These are phyloP conservation scores for Phialophora expanda DNA, from an alignment of 2,329 filamentous ascomycete genomes.

Conservation along the genomic window DNA sequence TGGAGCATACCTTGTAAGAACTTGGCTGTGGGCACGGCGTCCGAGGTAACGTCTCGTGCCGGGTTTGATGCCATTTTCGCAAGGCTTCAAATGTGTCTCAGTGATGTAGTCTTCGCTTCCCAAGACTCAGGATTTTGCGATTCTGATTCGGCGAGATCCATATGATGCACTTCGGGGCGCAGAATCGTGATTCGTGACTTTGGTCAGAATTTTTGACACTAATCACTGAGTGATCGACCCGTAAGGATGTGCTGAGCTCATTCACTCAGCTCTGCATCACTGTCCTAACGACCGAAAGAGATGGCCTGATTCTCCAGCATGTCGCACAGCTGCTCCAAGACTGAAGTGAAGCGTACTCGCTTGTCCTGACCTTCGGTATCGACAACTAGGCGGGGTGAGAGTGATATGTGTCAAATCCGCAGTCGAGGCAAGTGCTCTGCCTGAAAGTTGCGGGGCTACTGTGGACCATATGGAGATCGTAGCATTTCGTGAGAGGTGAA, in stretches of 20 bases:
- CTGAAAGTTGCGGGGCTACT: background rate
- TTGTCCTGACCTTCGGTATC: background rate
- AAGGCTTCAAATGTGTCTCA: slow-evolving; percentile 1
- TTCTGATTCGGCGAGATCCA: slow-evolving; percentile 11
- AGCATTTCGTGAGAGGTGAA: background rate
- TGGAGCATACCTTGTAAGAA: slow-evolving; percentile 33
- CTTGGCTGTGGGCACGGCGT: slow-evolving; percentile 33
- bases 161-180: background rate
- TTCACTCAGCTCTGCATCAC: background rate
- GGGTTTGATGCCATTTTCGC: slow-evolving; percentile 23
- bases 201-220: background rate
- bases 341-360: background rate
- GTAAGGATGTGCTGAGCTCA: background rate
- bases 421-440: background rate
- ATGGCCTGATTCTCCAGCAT: background rate
- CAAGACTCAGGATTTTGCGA: slow-evolving; percentile 3
- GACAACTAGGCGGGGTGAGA: background rate
- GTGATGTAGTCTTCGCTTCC: background rate
- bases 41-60: slow-evolving; percentile 22
- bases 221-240: background rate
- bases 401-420: background rate
- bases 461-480: background rate
- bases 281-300: background rate
- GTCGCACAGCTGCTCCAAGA: background rate
- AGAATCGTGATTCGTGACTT: background rate